Conservation (phyloP, 1,284 basidiomycete species). For the Schizophyllum amplum region DNA sequence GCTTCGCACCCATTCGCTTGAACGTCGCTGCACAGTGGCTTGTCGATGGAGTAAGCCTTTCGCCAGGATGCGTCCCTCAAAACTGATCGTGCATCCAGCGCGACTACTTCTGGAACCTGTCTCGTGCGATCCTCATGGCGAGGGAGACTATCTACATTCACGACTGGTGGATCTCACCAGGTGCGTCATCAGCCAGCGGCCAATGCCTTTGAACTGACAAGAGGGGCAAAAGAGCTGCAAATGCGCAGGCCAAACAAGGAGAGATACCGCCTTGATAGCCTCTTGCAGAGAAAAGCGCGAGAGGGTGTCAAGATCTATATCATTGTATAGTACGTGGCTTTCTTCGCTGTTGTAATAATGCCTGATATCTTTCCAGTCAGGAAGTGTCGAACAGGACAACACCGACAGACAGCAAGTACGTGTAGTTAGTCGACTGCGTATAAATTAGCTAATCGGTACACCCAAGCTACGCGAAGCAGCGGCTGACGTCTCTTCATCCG, state of each 20-base stretch:
- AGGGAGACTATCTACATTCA: conserved; percentile 89
- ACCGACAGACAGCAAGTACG: conserved; percentile 83
- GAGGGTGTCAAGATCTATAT: conserved; percentile 97
- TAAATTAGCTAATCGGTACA: not conserved
- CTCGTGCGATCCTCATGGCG: conserved; percentile 86
- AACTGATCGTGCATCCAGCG: conserved; percentile 39
- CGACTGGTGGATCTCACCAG: conserved; percentile 92
- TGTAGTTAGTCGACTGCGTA: conserved; percentile 6
- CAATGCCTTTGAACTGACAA: no score
- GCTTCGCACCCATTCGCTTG: conserved; percentile 88
- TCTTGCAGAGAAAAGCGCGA: conserved; percentile 89
- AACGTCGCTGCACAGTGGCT: conserved; percentile 98
- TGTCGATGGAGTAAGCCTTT: conserved; percentile 80
- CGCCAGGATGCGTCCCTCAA: not conserved
- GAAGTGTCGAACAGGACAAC: conserved; percentile 98
- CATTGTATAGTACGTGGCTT: conserved; percentile 73
- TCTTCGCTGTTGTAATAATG: not conserved
- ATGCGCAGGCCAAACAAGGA: conserved; percentile 80
- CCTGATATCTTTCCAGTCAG: conserved; percentile 45
- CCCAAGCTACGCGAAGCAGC: conserved; percentile 81
- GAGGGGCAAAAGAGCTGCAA: conserved; percentile 56
- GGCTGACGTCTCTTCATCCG: conserved; percentile 77
- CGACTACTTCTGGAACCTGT: conserved; percentile 98
- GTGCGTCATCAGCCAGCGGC: conserved; percentile 36
- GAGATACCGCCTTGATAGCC: conserved; percentile 81